Conservation (phyloP, 192 early-diverging fungal species). For the Backusella liffmaniae region DNA sequence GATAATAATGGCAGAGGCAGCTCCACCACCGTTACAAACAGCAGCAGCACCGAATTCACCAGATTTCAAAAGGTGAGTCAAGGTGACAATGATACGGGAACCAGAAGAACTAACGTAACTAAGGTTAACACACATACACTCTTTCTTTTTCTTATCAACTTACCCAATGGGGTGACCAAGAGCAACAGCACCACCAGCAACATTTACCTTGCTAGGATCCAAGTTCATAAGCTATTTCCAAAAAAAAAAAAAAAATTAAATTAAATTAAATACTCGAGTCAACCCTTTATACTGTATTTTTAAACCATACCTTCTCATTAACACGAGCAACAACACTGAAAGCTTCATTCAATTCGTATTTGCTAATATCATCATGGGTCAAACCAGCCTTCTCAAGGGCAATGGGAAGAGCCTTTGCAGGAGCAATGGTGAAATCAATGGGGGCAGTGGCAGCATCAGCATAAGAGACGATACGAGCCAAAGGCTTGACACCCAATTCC, state of each 20-base stretch:
- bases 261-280: no score
- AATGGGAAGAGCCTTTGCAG: conserved; percentile 87
- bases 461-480: conserved; percentile 84
- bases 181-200: conserved; percentile 80
- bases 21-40: conserved; percentile 86
- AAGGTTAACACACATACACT: neutral
- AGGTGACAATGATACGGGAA: conserved; percentile 78
- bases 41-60: conserved; percentile 79
- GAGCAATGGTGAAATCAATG: conserved; percentile 95
- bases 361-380: conserved; percentile 77
- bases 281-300: neutral
- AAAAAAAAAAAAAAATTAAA: no score
- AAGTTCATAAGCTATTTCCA: conserved; percentile 57
- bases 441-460: conserved; percentile 91
- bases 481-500: conserved; percentile 76
- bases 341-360: conserved; percentile 98
- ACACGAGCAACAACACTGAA: conserved; percentile 90
- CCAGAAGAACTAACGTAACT: conserved; percentile 57
- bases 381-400: conserved; percentile 87
- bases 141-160: neutral
- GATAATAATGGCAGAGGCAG: conserved; percentile 68
- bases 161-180: conserved; percentile 81
- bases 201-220: conserved; percentile 69
- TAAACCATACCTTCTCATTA: conserved; percentile 72
- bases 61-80: conserved; percentile 78